phyloP scores from a whole-genome alignment of 2,329 filamentous ascomycete genomes.

The Fusarium sp. region DNA sequence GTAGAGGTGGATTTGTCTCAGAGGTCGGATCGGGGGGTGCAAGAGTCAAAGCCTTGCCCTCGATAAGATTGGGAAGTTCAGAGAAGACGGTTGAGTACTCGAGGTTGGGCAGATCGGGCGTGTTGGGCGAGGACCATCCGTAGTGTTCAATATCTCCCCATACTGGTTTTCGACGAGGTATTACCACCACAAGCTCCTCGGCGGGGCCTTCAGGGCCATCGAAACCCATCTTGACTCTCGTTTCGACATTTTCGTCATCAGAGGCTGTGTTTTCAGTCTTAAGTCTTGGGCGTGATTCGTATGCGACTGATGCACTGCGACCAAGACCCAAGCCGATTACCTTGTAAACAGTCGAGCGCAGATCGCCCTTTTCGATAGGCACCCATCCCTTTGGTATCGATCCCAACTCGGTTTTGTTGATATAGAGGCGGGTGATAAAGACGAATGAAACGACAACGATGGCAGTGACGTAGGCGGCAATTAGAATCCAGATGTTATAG shows the following conservation, averaged over 20 bases:
- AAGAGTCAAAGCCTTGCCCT: conserved; percentile 91
- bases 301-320: conserved; percentile 83
- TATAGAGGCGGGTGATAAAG: conserved; percentile 86
- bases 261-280: conserved; percentile 30
- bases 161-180: conserved; percentile 62
- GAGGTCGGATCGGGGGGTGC: conserved; percentile 67
- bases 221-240: conserved; percentile 37
- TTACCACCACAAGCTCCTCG: conserved; percentile 57
- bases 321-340: conserved; percentile 79
- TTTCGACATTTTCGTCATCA: conserved; percentile 32
- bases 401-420: conserved; percentile 80
- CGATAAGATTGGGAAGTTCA: conserved; percentile 89
- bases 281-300: conserved; percentile 62
- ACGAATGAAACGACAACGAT: conserved; percentile 77
- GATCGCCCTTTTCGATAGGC: conserved; percentile 85
- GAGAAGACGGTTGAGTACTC: conserved; percentile 83
- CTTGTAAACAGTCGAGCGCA: conserved; percentile 77
- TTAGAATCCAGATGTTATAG: conserved; percentile 86
- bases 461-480: conserved; percentile 79
- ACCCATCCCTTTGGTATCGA: conserved; percentile 89
- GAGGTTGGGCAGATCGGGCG: conserved; percentile 79
- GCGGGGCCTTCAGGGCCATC: conserved; percentile 54
- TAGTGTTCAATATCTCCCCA: conserved; percentile 90
- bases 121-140: conserved; percentile 87
- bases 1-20: conserved; percentile 54